These are phyloP conservation scores for Trypanosomatidae sp. DNA, from an alignment of 208 protist species.

Conservation along the genomic window DNA sequence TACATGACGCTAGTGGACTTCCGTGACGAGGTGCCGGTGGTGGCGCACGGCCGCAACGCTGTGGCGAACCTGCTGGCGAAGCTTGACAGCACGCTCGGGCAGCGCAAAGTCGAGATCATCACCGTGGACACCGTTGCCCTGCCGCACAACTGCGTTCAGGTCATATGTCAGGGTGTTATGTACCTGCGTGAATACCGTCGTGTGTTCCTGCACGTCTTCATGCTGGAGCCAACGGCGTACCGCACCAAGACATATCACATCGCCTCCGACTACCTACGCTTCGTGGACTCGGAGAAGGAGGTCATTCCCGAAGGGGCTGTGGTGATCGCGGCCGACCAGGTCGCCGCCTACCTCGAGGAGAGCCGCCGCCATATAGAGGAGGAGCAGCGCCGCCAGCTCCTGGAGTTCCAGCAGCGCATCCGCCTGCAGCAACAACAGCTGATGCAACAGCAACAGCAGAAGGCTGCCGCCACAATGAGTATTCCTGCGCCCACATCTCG, in stretches of 20 bases:
- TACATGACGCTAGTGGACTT: constrained; percentile 59
- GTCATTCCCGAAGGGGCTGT: constrained; percentile 61
- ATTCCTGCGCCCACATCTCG: constrained; percentile 23
- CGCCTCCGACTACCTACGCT: constrained; percentile 78
- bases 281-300: constrained; percentile 67
- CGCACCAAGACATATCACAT: constrained; percentile 84
- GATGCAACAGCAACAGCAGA: constrained; percentile 13
- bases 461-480: constrained; percentile 1
- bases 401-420: constrained; percentile 38
- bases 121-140: constrained; percentile 73
- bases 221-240: constrained; percentile 74
- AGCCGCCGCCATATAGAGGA: constrained; percentile 28
- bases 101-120: constrained; percentile 80
- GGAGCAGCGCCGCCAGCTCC: constrained; percentile 31
- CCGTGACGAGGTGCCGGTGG: constrained; percentile 43
- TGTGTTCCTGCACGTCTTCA: constrained; percentile 76
- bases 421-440: constrained; percentile 31
- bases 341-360: constrained; percentile 50
- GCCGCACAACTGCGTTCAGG: constrained; percentile 57
- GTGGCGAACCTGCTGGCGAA: constrained; percentile 54
- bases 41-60: constrained; percentile 47
- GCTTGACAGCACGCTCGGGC: constrained; percentile 49
- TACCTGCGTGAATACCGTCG: constrained; percentile 57
- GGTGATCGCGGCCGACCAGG: constrained; percentile 64
- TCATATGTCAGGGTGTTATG: constrained; percentile 76